Evolutionary conservation across 352 stramenopile genomes (phyloP).

Genomic region (Phytophthora uliginosa): DNA sequence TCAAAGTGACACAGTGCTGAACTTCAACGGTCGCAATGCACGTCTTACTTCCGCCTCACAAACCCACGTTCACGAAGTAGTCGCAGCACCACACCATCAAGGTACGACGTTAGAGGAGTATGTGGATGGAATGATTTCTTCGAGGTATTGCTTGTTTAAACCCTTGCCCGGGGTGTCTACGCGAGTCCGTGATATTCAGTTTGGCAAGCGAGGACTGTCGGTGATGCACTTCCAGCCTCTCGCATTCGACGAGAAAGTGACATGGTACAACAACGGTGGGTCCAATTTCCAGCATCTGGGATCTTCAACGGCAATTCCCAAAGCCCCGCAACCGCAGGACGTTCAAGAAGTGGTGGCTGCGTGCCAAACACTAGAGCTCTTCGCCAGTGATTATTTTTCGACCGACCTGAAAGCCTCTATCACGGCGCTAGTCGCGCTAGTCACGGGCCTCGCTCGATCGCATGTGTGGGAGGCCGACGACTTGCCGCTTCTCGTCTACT

Average conservation of each 20-base stretch:
- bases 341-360: conserved; percentile 1
- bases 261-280: not conserved
- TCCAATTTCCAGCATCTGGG: conserved; percentile 2
- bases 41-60: not conserved
- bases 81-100: conserved; percentile 5
- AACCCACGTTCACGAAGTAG: not conserved
- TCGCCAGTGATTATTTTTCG: not conserved
- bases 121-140: conserved; percentile 9
- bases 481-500: conserved; percentile 5
- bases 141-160: conserved; percentile 1
- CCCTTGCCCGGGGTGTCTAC: conserved; percentile 1
- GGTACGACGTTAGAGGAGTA: not conserved
- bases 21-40: not conserved
- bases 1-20: not conserved
- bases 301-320: not conserved
- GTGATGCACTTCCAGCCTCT: not conserved
- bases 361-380: not conserved
- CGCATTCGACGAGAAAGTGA: not conserved
- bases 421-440: not conserved
- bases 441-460: not conserved
- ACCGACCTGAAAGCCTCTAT: conserved; percentile 1
- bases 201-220: not conserved
- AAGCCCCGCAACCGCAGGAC: not conserved
- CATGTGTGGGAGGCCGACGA: conserved; percentile 1
- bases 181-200: not conserved